Evolutionary conservation across 371 early-diverging fungal genomes (phyloP).

Genomic region (Mucor ambiguus): DNA sequence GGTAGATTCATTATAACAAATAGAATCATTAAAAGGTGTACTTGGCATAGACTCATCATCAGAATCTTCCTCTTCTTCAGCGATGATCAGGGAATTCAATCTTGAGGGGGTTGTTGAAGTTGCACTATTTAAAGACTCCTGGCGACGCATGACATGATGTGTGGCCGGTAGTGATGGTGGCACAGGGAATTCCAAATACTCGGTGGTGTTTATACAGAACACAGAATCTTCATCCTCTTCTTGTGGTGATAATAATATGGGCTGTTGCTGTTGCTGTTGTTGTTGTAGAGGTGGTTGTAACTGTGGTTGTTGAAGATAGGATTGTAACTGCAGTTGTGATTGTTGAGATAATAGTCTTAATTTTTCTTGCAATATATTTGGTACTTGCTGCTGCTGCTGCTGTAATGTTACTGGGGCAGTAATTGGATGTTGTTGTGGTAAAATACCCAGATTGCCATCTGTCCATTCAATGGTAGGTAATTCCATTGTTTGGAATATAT

Average conservation of each 20-base stretch:
- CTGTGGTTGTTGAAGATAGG: neutral
- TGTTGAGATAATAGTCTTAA: neutral
- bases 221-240: neutral
- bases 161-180: neutral
- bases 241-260: neutral
- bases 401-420: neutral
- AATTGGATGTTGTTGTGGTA: neutral
- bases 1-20: neutral
- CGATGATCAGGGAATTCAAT: slow-evolving; percentile 2
- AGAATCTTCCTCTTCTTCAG: neutral
- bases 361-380: neutral
- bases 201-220: neutral
- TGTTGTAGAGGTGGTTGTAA: neutral
- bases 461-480: slow-evolving; percentile 19
- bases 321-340: neutral
- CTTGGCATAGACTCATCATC: slow-evolving; percentile 4
- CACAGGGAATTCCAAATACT: slow-evolving; percentile 2
- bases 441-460: slow-evolving; percentile 9
- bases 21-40: slow-evolving; percentile 1
- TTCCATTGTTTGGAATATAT: neutral
- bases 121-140: neutral
- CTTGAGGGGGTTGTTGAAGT: neutral
- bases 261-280: neutral
- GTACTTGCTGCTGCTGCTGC: neutral
- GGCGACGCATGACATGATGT: neutral